phyloP scores from a whole-genome alignment of 2,329 filamentous ascomycete genomes.

The Fusarium tanahbumbuense region DNA sequence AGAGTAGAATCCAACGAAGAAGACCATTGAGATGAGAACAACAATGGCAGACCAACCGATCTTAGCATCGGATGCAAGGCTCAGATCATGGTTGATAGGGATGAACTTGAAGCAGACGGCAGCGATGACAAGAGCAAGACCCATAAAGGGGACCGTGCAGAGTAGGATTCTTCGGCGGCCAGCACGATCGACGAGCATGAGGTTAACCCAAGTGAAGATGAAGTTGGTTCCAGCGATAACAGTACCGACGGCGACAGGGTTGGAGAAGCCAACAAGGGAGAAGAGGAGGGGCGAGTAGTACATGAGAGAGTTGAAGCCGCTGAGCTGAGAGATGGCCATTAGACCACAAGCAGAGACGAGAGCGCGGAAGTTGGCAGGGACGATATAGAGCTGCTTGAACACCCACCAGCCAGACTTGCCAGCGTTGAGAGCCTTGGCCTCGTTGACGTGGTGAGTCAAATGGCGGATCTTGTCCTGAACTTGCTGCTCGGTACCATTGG shows the following conservation, averaged over 20 bases:
- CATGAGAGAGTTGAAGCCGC: slow-evolving; percentile 64
- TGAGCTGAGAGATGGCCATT: slow-evolving; percentile 65
- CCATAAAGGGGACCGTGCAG: slow-evolving; percentile 59
- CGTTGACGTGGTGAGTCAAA: slow-evolving; percentile 54
- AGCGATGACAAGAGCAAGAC: slow-evolving; percentile 54
- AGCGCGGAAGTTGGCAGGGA: slow-evolving; percentile 58
- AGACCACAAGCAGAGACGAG: slow-evolving; percentile 60
- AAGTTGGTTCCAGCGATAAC: slow-evolving; percentile 61
- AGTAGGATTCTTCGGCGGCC: slow-evolving; percentile 60
- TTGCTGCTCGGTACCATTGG: slow-evolving; percentile 55
- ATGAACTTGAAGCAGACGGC: slow-evolving; percentile 56
- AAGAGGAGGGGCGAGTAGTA: slow-evolving; percentile 65
- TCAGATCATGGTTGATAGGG: slow-evolving; percentile 56
- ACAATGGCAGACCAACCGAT: slow-evolving; percentile 54
- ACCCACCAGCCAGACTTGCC: slow-evolving; percentile 56
- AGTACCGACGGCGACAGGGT: slow-evolving; percentile 60
- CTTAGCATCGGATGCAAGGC: slow-evolving; percentile 50
- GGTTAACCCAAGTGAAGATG: slow-evolving; percentile 61
- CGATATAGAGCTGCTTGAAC: slow-evolving; percentile 59
- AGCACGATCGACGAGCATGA: slow-evolving; percentile 58
- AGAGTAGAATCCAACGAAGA: slow-evolving; percentile 52
- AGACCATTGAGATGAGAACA: slow-evolving; percentile 52
- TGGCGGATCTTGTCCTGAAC: slow-evolving; percentile 58
- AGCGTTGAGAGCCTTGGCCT: slow-evolving; percentile 53
- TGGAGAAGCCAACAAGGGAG: slow-evolving; percentile 60